phyloP scores from a whole-genome alignment of 2,329 filamentous ascomycete genomes.

The Tolypocladium amazonense region DNA sequence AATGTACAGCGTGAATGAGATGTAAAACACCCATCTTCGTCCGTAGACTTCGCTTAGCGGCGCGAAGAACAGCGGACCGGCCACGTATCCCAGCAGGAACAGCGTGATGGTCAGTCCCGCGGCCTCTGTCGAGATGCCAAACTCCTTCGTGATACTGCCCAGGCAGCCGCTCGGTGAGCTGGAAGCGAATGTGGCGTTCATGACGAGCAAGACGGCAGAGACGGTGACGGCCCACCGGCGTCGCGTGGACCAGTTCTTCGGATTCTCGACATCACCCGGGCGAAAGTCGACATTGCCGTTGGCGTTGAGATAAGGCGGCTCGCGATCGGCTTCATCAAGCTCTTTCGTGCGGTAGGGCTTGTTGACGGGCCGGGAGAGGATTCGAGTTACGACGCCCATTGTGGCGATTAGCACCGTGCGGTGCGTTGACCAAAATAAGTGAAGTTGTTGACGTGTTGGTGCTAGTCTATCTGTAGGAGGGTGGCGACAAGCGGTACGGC shows the following conservation, averaged over 20 bases:
- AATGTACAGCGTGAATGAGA: slow-evolving; percentile 36
- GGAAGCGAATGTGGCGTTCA: slow-evolving; percentile 44
- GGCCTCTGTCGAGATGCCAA: slow-evolving; percentile 34
- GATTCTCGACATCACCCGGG: slow-evolving; percentile 38
- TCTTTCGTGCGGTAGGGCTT: slow-evolving; percentile 38
- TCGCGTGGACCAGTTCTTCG: slow-evolving; percentile 32
- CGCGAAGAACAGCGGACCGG: slow-evolving; percentile 47
- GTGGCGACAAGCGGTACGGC: too few species aligned
- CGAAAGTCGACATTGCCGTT: slow-evolving; percentile 40
- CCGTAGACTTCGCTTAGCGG: slow-evolving; percentile 48
- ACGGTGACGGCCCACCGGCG: slow-evolving; percentile 31
- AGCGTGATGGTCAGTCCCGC: slow-evolving; percentile 40
- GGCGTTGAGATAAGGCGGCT: slow-evolving; percentile 32
- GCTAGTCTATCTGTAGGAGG: neutral
- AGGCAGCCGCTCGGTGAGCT: slow-evolving; percentile 22
- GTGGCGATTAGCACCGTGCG: neutral
- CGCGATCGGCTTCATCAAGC: slow-evolving; percentile 1
- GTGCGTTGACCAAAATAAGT: too few species aligned
- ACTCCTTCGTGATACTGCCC: slow-evolving; percentile 17
- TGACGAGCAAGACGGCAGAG: slow-evolving; percentile 32
- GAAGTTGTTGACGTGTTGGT: neutral
- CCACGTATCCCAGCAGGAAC: slow-evolving; percentile 45
- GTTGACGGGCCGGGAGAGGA: slow-evolving; percentile 38
- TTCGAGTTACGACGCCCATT: slow-evolving; percentile 13
- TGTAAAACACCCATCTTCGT: slow-evolving; percentile 40